These are phyloP conservation scores for Cercospora brassicicola DNA, from an alignment of 2,329 filamentous ascomycete genomes.

Conservation along the genomic window DNA sequence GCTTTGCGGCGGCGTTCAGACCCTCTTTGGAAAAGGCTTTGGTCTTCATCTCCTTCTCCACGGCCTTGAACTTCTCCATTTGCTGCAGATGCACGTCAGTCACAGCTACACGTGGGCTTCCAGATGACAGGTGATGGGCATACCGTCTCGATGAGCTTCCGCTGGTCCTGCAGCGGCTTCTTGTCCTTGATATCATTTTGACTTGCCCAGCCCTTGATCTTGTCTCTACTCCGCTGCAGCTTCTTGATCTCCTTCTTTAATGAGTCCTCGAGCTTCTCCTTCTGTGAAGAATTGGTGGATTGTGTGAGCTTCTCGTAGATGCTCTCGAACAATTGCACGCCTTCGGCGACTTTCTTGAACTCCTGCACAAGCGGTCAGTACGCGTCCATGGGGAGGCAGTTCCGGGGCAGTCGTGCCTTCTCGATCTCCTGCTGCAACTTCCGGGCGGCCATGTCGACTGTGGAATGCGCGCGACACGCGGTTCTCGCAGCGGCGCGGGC, in stretches of 20 bases:
- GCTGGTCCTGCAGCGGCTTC: constrained; percentile 86
- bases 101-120: constrained; percentile 2
- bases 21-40: constrained; percentile 99
- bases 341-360: constrained; percentile 96
- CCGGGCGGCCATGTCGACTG: constrained; percentile 76
- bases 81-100: constrained; percentile 56
- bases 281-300: constrained; percentile 88
- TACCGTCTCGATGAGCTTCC: constrained; percentile 97
- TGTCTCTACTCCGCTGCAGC: constrained; percentile 91
- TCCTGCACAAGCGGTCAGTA: constrained; percentile 34
- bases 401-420: constrained; percentile 61
- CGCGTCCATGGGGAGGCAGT: constrained; percentile 3
- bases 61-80: constrained; percentile 99
- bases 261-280: constrained; percentile 97
- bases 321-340: constrained; percentile 84
- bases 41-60: constrained; percentile 99
- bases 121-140: constrained; percentile 37
- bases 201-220: constrained; percentile 99
- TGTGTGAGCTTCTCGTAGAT: constrained; percentile 98
- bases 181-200: constrained; percentile 99
- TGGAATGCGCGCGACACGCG: constrained; percentile 18
- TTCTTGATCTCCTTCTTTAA: constrained; percentile 99
- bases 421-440: constrained; percentile 98
- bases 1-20: constrained; percentile 81
- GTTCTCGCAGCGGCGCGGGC: neutral